Percentiles rank a stretch among this genome's conserved stretches.
Evolutionary conservation across 352 stramenopile genomes (phyloP).

Genomic region (Elongisporangium senticosum): DNA sequence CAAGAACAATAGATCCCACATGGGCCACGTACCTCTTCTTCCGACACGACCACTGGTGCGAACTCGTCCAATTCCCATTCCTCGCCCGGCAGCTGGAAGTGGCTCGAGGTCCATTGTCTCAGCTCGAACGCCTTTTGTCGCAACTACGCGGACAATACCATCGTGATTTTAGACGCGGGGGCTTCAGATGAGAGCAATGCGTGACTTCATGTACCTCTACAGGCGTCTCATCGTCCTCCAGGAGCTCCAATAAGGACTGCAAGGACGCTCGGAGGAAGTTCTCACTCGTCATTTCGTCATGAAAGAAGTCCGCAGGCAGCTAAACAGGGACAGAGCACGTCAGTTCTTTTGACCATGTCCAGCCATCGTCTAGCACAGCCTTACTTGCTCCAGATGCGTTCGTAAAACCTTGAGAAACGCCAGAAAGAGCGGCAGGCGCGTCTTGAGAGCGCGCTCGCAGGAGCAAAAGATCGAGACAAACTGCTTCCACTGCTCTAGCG

Average conservation of each 20-base stretch:
- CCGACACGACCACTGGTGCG: constrained; percentile 35
- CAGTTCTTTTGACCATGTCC: neutral
- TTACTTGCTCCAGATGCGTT: constrained; percentile 54
- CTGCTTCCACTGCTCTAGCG: constrained; percentile 93
- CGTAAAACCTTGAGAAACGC: constrained; percentile 53
- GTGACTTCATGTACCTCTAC: constrained; percentile 18
- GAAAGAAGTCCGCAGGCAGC: constrained; percentile 69
- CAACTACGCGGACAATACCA: constrained; percentile 17
- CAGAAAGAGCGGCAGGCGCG: constrained; percentile 37
- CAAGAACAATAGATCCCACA: too few relatives aligned
- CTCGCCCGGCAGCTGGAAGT: constrained; percentile 25
- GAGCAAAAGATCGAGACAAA: constrained; percentile 58
- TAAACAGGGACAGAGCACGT: constrained; percentile 7
- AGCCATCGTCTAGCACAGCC: neutral
- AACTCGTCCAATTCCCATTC: constrained; percentile 35
- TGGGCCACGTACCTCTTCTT: constrained; percentile 29
- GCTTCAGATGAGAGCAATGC: neutral
- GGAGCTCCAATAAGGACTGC: constrained; percentile 56
- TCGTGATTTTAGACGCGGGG: neutral
- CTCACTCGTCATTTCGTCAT: constrained; percentile 46
- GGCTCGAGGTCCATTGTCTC: constrained; percentile 25
- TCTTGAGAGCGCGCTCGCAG: constrained; percentile 43
- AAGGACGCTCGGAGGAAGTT: constrained; percentile 66
- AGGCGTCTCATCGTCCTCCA: constrained; percentile 35
- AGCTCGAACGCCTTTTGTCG: constrained; percentile 20